Conservation (phyloP, 306 rosid genomes). For the Heteromeles arbutifolia region DNA sequence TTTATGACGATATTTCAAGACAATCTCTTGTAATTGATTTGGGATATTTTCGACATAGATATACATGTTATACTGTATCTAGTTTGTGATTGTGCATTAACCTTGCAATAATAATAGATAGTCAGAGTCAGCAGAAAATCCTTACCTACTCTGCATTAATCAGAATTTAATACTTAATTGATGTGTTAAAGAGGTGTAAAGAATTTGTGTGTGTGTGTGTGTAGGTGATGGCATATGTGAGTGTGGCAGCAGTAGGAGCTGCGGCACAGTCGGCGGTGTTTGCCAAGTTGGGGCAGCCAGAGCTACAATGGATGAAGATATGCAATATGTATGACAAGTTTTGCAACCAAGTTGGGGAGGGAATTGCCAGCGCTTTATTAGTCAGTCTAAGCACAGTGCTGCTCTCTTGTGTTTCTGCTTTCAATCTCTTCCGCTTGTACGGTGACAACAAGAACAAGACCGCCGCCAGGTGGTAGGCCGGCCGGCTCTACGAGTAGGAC, state of each 20-base stretch:
- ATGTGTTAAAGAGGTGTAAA: not conserved
- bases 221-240: conserved; percentile 73
- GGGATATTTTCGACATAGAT: not conserved
- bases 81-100: no score
- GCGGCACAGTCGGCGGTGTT: conserved; percentile 56
- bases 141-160: not conserved
- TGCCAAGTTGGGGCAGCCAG: conserved; percentile 73
- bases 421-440: conserved; percentile 79
- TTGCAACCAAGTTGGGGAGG: conserved; percentile 84
- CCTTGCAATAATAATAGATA: no score
- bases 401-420: conserved; percentile 71
- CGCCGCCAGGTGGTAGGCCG: conserved; percentile 30
- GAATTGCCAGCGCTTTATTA: conserved; percentile 54
- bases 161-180: not conserved
- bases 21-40: not conserved
- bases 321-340: conserved; percentile 76
- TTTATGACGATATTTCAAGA: no score
- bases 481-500: not conserved
- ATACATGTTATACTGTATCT: not conserved
- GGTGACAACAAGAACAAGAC: conserved; percentile 46
- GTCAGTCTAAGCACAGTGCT: conserved; percentile 57
- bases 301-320: conserved; percentile 73
- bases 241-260: conserved; percentile 59
- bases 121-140: not conserved
- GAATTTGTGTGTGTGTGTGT: not conserved